A percentile compares a stretch with the other conserved stretches of the same genome.
Conservation (phyloP, 2,329 filamentous ascomycete species). For the Davidsoniella australis region DNA sequence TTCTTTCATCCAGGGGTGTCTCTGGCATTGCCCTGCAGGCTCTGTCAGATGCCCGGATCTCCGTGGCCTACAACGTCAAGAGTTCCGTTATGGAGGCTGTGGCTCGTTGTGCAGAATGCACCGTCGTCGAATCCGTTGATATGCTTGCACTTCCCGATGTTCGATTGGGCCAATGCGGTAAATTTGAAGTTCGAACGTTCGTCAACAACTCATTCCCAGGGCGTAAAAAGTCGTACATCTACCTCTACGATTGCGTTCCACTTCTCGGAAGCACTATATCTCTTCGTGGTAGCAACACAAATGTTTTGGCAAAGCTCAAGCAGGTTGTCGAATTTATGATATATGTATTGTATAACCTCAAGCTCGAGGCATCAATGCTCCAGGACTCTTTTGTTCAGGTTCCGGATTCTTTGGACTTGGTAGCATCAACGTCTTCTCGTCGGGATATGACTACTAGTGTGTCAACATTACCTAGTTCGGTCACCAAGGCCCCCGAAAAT, state of each 20-base stretch:
- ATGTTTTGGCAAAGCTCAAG: slow-evolving; percentile 63
- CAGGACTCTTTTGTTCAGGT: slow-evolving; percentile 81
- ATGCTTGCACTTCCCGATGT: slow-evolving; percentile 62
- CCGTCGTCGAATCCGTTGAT: slow-evolving; percentile 86
- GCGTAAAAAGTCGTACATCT: slow-evolving; percentile 87
- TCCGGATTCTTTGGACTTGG: slow-evolving; percentile 36
- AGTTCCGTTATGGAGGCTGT: slow-evolving; percentile 90
- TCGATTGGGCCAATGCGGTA: slow-evolving; percentile 62
- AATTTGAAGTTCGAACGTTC: slow-evolving; percentile 92
- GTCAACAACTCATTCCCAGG: slow-evolving; percentile 59
- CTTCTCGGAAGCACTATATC: slow-evolving; percentile 91
- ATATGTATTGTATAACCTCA: slow-evolving; percentile 95
- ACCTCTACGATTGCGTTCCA: slow-evolving; percentile 74
- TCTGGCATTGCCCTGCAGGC: slow-evolving; percentile 82
- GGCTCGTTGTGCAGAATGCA: slow-evolving; percentile 76
- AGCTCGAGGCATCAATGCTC: slow-evolving; percentile 86
- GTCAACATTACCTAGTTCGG: too few relatives aligned
- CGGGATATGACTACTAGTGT: neutral
- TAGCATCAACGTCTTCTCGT: slow-evolving; percentile 2
- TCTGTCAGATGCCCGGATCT: slow-evolving; percentile 72
- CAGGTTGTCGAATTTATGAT: slow-evolving; percentile 96
- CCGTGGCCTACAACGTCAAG: slow-evolving; percentile 93
- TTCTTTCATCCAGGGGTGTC: slow-evolving; percentile 86
- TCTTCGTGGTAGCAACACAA: slow-evolving; percentile 60
- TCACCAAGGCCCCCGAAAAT: too few relatives aligned